Base-by-base conservation (phyloP, 2,329 filamentous ascomycete species). In the Ceratocystis huliohia region DNA sequence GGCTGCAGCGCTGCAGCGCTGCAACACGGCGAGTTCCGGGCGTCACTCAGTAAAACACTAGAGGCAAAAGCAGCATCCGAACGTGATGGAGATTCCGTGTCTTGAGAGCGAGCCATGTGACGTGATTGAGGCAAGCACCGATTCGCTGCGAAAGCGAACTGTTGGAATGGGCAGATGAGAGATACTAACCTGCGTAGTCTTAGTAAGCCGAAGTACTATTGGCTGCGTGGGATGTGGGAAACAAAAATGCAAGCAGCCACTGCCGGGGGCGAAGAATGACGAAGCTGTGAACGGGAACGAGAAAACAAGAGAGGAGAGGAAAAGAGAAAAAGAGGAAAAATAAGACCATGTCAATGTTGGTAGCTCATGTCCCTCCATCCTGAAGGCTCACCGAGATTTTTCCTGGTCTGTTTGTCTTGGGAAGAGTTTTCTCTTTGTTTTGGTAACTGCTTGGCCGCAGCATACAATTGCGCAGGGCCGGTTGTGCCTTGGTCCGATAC, bases 181-280 rank as follows among this genome's bases (percentile, higher is more conserved):
- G 48, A 53, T 28, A 53, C 20, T 13, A 22, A 2, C 1, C 1
- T 25, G 48, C 20, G 48, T 50, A 50, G 46, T 20, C 7, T 6
- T 8, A 53, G 48, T 53, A 53, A 53, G 48, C 48, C 28, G 48
- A 53, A 41, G 48, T 8, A 5, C 28, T 53, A 25, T 25, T 53
- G 48, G 48, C n/a, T 53, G 48, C 20, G 48, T 53, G 48, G 48
- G 48, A 20, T 53, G 48, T 53, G 48, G 48, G 22, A 53, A 53
- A 53, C 22, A 53, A 53, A 50, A 53, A 53, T 53, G 48, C 48
- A 53, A 53, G 48, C 48, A 53, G 48, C 48, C 48, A 25, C 48
- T 25, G 10, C 20, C 20, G 48, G 25, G 37, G 48, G 48, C 48
- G 22, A 25, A 53, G 48, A 28, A 53, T 5, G 48, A 25, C 48